phyloP scores from a whole-genome alignment of 352 stramenopile genomes.

The Stramenopiles sp. region DNA sequence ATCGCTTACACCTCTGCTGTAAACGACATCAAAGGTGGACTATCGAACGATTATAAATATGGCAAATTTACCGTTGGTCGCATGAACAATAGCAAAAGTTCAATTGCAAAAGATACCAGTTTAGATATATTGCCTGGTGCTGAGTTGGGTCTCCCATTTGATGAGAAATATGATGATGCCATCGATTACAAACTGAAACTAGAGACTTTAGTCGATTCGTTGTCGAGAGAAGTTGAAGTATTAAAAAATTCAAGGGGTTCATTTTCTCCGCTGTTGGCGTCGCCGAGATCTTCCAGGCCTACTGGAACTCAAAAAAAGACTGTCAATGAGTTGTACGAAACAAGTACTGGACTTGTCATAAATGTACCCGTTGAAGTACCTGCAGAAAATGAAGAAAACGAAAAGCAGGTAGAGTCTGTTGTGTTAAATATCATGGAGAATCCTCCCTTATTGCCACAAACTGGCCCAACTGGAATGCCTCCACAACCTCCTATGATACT shows the following conservation, averaged over 20 bases:
- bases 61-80: not conserved
- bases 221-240: not conserved
- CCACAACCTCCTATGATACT: not conserved
- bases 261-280: not conserved
- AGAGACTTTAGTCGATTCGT: not conserved
- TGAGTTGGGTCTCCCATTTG: not conserved
- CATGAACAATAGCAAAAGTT: not conserved
- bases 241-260: not conserved
- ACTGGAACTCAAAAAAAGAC: not conserved
- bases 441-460: too few species aligned
- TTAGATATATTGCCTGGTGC: too few species aligned
- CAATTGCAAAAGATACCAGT: too few species aligned
- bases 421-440: too few species aligned
- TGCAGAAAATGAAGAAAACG: not conserved
- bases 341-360: not conserved
- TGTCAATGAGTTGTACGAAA: not conserved
- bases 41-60: not conserved
- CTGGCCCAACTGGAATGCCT: not conserved
- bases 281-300: not conserved
- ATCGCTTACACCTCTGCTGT: not conserved
- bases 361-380: not conserved
- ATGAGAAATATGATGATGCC: not conserved
- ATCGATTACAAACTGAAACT: not conserved
- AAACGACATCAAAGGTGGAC: not conserved
- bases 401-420: too few species aligned